Evolutionary conservation across 306 rosid species (phyloP), one percentile per base, ranked within the genome.

Genomic region (Rosa persica): DNA sequence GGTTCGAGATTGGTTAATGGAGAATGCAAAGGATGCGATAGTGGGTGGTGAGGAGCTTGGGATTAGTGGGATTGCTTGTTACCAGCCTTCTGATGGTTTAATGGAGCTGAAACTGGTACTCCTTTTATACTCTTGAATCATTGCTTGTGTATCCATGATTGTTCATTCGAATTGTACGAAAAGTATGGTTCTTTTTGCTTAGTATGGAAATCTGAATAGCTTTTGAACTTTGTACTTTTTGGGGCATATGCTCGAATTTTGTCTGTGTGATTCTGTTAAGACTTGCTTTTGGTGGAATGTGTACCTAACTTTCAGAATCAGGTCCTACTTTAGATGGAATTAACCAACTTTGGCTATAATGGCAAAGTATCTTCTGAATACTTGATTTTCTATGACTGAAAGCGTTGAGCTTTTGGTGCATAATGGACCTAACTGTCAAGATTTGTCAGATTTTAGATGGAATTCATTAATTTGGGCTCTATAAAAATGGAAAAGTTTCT

Each of bases 1-100:
- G 82, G 86, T 93, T 83, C 77, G 81, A 79, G 87, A 86, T 72
- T 93, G 98, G 97, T 70, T 93, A 16, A 74, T 62, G 81, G 83
- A 82, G 75, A 87, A 85, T 67, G 97, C 86, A 44, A 85, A 48
- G 76, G 83, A 84, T 10, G 86, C 89, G 11, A 68, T 88, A 19
- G 44, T 89, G 66, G 89, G 93, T 44, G 77, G 79, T 61, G 82
- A 67, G 54, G 72, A 84, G 77, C 72, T 80, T 64, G 76, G 86
- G 27, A 74, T 88, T 12, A 66, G 74, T 58, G 86, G 80, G 73
- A 86, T 83, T 67, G 85, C 85, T 43, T 38, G 85, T 42, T 83
- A 86, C 77, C 89, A 84, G 80, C 85, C 89, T 80, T 80, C 57
- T 72, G 88, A 88, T 80, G 92, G 92, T 2, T 75, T 84, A 30